A percentile compares a stretch with the other conserved stretches of the same genome.
phyloP scores from a whole-genome alignment of 1,139 yeast genomes.

The Sporopachydermia cereana region DNA sequence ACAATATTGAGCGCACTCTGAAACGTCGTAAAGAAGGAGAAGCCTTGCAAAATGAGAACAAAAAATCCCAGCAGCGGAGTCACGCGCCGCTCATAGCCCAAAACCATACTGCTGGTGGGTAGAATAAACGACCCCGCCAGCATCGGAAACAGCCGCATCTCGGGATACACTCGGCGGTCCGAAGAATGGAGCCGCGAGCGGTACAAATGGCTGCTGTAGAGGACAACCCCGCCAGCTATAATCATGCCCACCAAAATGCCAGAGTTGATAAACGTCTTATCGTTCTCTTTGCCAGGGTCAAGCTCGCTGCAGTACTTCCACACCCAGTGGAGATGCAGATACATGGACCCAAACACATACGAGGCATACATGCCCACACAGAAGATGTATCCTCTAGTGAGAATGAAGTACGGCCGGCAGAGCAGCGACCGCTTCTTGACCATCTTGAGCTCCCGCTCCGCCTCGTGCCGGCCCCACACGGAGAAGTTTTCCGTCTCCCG shows the following conservation, averaged over 20 bases:
- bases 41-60: constrained; percentile 10
- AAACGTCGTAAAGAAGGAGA: constrained; percentile 14
- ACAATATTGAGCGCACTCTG: constrained; percentile 13
- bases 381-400: constrained; percentile 1
- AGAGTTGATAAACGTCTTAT: neutral
- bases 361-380: constrained; percentile 4
- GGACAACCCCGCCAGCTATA: constrained; percentile 10
- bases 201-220: constrained; percentile 8
- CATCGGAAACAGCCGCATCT: constrained; percentile 11
- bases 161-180: constrained; percentile 11
- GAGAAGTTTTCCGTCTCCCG: constrained; percentile 4
- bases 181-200: constrained; percentile 9
- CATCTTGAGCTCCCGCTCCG: constrained; percentile 8
- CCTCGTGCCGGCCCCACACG: constrained; percentile 6
- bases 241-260: constrained; percentile 1
- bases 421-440: neutral
- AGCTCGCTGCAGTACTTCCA: neutral
- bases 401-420: constrained; percentile 1
- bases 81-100: constrained; percentile 9
- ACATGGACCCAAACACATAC: constrained; percentile 4
- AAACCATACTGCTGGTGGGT: constrained; percentile 11
- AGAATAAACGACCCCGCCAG: constrained; percentile 11
- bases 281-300: neutral
- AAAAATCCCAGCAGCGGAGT: constrained; percentile 8
- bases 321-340: constrained; percentile 3